These are phyloP conservation scores for Orychophragmus violaceus DNA, from an alignment of 345 rosid species.

Conservation along the genomic window DNA sequence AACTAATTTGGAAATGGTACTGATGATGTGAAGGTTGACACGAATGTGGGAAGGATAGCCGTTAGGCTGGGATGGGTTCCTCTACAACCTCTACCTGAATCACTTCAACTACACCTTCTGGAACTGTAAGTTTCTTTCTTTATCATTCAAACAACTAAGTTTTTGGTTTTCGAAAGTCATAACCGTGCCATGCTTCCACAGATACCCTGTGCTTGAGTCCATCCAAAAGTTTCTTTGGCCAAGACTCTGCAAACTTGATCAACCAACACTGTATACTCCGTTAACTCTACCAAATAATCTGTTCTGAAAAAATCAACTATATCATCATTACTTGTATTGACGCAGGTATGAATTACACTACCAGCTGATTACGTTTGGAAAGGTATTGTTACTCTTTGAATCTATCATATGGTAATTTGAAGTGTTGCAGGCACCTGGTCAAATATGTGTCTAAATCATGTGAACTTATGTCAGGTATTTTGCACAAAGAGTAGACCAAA, in stretches of 20 bases:
- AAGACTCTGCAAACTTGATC: too few relatives aligned
- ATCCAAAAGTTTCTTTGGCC: conserved; percentile 95
- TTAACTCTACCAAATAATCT: conserved; percentile 10
- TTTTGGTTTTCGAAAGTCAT: conserved; percentile 12
- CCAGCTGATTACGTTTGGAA: conserved; percentile 93
- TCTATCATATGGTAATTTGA: not conserved
- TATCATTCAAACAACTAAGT: not conserved
- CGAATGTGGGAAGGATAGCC: conserved; percentile 92
- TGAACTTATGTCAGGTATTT: conserved; percentile 59
- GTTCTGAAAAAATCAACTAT: not conserved
- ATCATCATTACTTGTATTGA: not conserved
- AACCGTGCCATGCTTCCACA: conserved; percentile 25
- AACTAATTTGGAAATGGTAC: conserved; percentile 3
- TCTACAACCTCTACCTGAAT: conserved; percentile 80
- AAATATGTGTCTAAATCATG: conserved; percentile 9
- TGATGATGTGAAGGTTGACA: too few relatives aligned
- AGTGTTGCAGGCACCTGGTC: conserved; percentile 1
- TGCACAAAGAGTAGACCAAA: too few relatives aligned
- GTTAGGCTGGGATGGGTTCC: conserved; percentile 98
- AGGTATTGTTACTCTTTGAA: conserved; percentile 43
- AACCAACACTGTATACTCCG: too few relatives aligned
- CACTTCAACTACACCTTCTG: too few relatives aligned
- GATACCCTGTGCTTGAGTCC: conserved; percentile 85
- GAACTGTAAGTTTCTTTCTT: conserved; percentile 60
- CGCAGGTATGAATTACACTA: too few relatives aligned